These are phyloP conservation scores for Collybia sp. DNA, from an alignment of 768 basidiomycete species.

Conservation along the genomic window DNA sequence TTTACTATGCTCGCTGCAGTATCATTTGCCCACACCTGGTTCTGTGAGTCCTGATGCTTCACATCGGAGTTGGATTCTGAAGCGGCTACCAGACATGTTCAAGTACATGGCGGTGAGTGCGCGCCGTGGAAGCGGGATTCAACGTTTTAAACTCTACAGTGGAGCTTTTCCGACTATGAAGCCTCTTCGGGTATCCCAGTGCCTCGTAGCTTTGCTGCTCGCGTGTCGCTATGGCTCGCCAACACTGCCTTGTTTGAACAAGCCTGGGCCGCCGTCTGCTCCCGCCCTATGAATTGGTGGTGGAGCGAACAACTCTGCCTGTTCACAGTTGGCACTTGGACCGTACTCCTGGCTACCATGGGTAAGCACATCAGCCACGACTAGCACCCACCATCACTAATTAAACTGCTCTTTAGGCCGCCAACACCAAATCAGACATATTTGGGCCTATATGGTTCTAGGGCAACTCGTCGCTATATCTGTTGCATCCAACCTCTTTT, in stretches of 20 bases:
- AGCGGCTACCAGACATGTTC: constrained; percentile 22
- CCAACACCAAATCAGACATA: constrained; percentile 35
- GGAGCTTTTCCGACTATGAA: constrained; percentile 51
- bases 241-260: constrained; percentile 57
- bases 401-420: constrained; percentile 20
- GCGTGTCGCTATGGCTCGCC: constrained; percentile 49
- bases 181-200: background rate
- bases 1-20: constrained; percentile 12
- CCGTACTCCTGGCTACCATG: constrained; percentile 44
- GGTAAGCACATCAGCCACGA: constrained; percentile 26
- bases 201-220: constrained; percentile 12
- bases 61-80: background rate
- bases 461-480: constrained; percentile 71
- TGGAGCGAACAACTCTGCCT: constrained; percentile 64
- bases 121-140: background rate
- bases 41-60: constrained; percentile 20
- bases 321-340: constrained; percentile 55
- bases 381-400: background rate
- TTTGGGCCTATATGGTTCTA: constrained; percentile 69
- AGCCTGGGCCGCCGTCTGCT: constrained; percentile 44
- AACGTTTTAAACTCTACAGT: constrained; percentile 23
- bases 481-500: constrained; percentile 61
- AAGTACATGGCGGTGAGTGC: constrained; percentile 23
- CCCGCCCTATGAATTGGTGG: constrained; percentile 55
- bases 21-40: constrained; percentile 31